A percentile compares a stretch with the other conserved stretches of the same genome.
Evolutionary conservation across 169 alveolate species (phyloP).

Genomic region (Plasmodium gonderi): DNA sequence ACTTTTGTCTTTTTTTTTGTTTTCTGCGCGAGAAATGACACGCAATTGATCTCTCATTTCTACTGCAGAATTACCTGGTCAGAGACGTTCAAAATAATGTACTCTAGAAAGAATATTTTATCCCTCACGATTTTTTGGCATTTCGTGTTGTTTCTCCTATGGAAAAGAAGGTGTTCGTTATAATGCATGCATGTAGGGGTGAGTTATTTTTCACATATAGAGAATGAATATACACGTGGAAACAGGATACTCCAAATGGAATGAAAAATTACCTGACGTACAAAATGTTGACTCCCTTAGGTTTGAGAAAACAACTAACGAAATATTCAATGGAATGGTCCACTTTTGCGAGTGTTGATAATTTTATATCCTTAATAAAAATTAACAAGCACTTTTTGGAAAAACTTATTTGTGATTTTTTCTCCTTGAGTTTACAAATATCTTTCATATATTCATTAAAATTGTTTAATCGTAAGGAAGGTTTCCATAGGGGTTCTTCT

Average conservation of each 20-base stretch:
- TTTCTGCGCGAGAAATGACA: background rate
- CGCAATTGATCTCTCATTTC: background rate
- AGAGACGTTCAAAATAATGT: slow-evolving; percentile 19
- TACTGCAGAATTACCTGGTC: slow-evolving; percentile 6
- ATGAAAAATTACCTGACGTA: slow-evolving; percentile 33
- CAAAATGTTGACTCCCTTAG: slow-evolving; percentile 6
- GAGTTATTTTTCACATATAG: no score
- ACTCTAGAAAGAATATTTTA: slow-evolving; percentile 54
- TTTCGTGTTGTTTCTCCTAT: slow-evolving; percentile 50
- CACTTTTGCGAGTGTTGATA: background rate
- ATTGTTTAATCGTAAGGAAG: slow-evolving; percentile 34
- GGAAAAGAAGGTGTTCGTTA: background rate
- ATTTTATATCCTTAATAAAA: slow-evolving; percentile 59
- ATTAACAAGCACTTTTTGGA: slow-evolving; percentile 30
- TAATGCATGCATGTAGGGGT: background rate
- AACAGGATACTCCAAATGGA: background rate
- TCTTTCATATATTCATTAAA: slow-evolving; percentile 24
- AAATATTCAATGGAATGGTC: slow-evolving; percentile 34
- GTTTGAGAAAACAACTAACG: slow-evolving; percentile 49
- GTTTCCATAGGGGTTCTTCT: slow-evolving; percentile 70
- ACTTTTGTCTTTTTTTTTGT: no score
- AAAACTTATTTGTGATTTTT: background rate
- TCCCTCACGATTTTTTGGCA: slow-evolving; percentile 35
- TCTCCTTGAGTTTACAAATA: slow-evolving; percentile 5
- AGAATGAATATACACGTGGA: no score